A percentile compares a stretch with the other conserved stretches of the same genome.
These are phyloP conservation scores for Hygrophorus russula DNA, from an alignment of 768 basidiomycete genomes.

Conservation along the genomic window DNA sequence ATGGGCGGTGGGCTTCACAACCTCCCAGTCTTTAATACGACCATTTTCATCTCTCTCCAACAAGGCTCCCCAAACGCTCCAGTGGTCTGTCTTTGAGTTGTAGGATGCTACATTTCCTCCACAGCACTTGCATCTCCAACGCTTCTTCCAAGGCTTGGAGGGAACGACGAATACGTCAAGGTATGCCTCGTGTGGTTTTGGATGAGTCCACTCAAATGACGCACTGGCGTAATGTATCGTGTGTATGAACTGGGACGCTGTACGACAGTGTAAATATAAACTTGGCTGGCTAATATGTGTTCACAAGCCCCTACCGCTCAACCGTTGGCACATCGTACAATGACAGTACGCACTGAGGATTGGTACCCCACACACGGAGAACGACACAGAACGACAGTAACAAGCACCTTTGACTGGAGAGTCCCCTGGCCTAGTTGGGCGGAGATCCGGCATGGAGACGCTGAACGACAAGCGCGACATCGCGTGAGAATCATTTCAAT, in stretches of 20 bases:
- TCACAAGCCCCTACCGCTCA: slow-evolving; percentile 30
- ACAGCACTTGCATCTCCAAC: slow-evolving; percentile 53
- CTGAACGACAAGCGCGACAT: not conserved
- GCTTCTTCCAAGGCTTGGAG: slow-evolving; percentile 46
- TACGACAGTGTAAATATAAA: not conserved
- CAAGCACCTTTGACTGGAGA: slow-evolving; percentile 34
- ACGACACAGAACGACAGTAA: slow-evolving; percentile 45
- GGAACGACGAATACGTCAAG: slow-evolving; percentile 39
- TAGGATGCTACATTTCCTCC: slow-evolving; percentile 42
- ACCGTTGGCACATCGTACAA: slow-evolving; percentile 56
- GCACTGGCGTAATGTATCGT: slow-evolving; percentile 43
- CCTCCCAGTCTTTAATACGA: slow-evolving; percentile 39
- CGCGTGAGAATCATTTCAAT: not conserved
- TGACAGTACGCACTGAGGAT: slow-evolving; percentile 55
- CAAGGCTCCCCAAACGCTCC: slow-evolving; percentile 49
- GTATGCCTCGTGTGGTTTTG: slow-evolving; percentile 18
- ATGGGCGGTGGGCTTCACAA: slow-evolving; percentile 49
- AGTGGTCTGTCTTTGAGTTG: slow-evolving; percentile 34
- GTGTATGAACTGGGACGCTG: slow-evolving; percentile 52
- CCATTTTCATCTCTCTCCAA: slow-evolving; percentile 43
- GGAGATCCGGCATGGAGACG: slow-evolving; percentile 1
- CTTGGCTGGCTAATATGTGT: not conserved
- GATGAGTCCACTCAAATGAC: slow-evolving; percentile 45
- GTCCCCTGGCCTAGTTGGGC: slow-evolving; percentile 6
- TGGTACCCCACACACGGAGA: slow-evolving; percentile 35